These are phyloP conservation scores for Phylloporus rhodoxanthus DNA, from an alignment of 768 basidiomycete species.

Conservation along the genomic window DNA sequence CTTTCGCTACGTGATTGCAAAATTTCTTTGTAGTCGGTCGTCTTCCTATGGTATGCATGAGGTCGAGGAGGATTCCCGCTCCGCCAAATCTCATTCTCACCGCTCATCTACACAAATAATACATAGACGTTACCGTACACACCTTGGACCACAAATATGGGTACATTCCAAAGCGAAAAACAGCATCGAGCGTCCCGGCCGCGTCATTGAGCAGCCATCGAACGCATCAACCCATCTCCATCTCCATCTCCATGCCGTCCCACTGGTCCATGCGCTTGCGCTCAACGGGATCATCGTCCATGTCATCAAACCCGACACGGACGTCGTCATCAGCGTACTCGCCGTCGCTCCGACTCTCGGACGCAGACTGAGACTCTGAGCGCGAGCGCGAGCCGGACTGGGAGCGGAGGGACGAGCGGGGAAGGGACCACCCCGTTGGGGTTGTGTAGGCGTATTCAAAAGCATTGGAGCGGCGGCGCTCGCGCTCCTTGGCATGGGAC, in stretches of 20 bases:
- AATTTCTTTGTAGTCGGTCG: too few relatives aligned
- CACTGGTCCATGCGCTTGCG: neutral
- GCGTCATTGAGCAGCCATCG: neutral
- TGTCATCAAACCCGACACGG: neutral
- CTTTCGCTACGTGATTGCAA: too few relatives aligned
- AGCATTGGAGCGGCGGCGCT: conserved; percentile 11
- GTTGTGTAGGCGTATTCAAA: conserved; percentile 7
- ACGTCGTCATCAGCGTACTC: conserved; percentile 4
- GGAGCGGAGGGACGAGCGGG: conserved; percentile 46
- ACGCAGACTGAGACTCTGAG: conserved; percentile 31
- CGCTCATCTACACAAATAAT: too few relatives aligned
- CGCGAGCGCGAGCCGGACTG: conserved; percentile 31
- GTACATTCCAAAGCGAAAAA: neutral
- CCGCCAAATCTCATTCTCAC: too few relatives aligned
- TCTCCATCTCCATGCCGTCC: conserved; percentile 36
- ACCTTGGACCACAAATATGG: too few relatives aligned
- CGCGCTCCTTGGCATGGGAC: neutral
- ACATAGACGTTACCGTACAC: too few relatives aligned
- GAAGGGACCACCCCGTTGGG: conserved; percentile 47
- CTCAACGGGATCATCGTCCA: neutral
- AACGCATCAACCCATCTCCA: conserved; percentile 26
- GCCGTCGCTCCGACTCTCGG: conserved; percentile 36
- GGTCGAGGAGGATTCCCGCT: too few relatives aligned
- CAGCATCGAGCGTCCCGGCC: neutral
- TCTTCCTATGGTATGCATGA: too few relatives aligned